Percentiles rank a stretch among this genome's conserved stretches.
Conservation (phyloP, 2,329 filamentous ascomycete species). For the Ophiostoma quercus region DNA sequence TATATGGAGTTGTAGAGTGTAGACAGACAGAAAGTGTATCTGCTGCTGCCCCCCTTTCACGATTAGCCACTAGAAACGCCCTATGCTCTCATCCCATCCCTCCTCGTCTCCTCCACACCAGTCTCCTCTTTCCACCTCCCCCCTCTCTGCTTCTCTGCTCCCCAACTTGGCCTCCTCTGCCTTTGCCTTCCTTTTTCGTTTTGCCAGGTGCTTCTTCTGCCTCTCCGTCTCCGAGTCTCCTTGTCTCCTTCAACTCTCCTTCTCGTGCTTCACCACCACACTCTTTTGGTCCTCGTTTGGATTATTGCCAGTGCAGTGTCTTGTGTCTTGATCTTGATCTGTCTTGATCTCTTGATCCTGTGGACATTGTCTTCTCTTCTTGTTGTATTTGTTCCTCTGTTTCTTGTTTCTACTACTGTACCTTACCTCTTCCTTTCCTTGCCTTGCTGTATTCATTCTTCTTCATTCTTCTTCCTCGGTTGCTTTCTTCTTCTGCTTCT, state of each 20-base stretch:
- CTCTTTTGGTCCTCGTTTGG: conserved; percentile 20
- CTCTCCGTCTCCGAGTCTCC: background rate
- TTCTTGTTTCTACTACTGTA: conserved; percentile 14
- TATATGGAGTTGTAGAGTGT: background rate
- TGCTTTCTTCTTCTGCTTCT: conserved; percentile 8
- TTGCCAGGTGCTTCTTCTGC: background rate
- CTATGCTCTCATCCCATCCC: conserved; percentile 12
- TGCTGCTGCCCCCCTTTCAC: conserved; percentile 11
- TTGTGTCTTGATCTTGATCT: no score
- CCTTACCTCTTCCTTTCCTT: conserved; percentile 2
- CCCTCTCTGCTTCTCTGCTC: background rate
- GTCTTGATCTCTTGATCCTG: background rate
- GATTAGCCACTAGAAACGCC: conserved; percentile 2
- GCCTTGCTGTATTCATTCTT: conserved; percentile 8
- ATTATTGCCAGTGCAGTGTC: background rate
- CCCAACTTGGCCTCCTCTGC: conserved; percentile 16
- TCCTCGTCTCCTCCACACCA: conserved; percentile 17
- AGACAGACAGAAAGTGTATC: background rate
- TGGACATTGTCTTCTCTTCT: conserved; percentile 8
- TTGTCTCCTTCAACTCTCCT: background rate
- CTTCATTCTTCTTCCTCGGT: conserved; percentile 1
- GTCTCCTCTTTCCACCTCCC: conserved; percentile 1
- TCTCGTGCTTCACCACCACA: conserved; percentile 21
- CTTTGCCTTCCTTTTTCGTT: background rate
- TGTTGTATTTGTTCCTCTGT: conserved; percentile 11